A percentile compares a stretch with the other conserved stretches of the same genome.
phyloP scores from a whole-genome alignment of 2,329 filamentous ascomycete species.

The Diaporthe citrichinensis region DNA sequence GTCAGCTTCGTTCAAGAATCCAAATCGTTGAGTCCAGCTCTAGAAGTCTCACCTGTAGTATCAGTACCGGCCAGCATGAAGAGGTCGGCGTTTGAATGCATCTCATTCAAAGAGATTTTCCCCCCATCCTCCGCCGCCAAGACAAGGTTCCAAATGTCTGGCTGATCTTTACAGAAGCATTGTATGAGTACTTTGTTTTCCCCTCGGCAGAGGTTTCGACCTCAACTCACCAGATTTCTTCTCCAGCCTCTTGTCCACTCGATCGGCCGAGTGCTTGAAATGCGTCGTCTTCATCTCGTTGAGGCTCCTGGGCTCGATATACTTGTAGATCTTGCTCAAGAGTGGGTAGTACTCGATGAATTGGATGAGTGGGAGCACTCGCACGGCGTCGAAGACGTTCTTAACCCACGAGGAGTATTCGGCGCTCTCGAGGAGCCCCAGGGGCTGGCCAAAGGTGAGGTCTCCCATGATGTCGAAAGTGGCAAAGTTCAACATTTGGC shows the following conservation, averaged over 20 bases:
- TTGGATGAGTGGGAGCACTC: conserved; percentile 23
- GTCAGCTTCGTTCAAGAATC: not conserved
- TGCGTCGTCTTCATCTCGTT: not conserved
- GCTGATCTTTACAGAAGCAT: conserved; percentile 4
- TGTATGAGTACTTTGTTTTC: not conserved
- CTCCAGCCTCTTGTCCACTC: conserved; percentile 29
- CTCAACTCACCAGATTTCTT: conserved; percentile 17
- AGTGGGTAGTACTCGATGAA: conserved; percentile 29
- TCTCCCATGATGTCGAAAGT: conserved; percentile 59
- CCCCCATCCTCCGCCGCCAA: not conserved
- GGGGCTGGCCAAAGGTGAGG: conserved; percentile 59
- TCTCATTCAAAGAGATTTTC: conserved; percentile 9
- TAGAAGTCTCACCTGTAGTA: conserved; percentile 27
- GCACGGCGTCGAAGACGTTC: conserved; percentile 45
- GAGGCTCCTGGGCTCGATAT: conserved; percentile 8
- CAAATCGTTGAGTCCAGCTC: not conserved
- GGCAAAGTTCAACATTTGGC: conserved; percentile 45
- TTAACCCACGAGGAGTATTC: conserved; percentile 48
- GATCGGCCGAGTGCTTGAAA: conserved; percentile 23
- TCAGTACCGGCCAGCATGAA: conserved; percentile 38
- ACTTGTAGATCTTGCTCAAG: not conserved
- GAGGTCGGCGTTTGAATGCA: conserved; percentile 14
- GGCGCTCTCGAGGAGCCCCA: conserved; percentile 51
- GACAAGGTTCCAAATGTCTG: conserved; percentile 29
- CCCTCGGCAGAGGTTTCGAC: not conserved